Conservation (phyloP, 106 monocot species). For the Chionographis japonica region DNA sequence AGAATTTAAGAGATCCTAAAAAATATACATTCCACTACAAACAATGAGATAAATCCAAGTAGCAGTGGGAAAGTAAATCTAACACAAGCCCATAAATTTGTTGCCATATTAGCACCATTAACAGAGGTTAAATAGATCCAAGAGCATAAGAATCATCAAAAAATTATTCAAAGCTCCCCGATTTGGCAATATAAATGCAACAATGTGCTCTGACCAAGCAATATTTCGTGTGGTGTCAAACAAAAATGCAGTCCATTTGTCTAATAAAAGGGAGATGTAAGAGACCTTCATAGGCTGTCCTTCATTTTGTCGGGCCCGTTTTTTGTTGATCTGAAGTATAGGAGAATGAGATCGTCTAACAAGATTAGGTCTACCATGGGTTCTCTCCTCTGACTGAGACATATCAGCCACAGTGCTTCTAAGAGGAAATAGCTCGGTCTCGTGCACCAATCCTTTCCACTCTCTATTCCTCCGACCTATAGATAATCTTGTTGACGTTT, state of each 20-base stretch:
- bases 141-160: too few relatives aligned
- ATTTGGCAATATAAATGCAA: neutral
- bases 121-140: too few relatives aligned
- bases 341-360: conserved; percentile 25
- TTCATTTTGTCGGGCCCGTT: conserved; percentile 26
- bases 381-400: neutral
- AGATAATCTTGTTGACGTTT: conserved; percentile 7
- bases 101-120: too few relatives aligned
- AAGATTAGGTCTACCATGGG: neutral
- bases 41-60: too few relatives aligned
- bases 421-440: conserved; percentile 11
- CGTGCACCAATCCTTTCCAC: conserved; percentile 31
- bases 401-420: conserved; percentile 13
- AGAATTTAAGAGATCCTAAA: too few relatives aligned
- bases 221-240: too few relatives aligned
- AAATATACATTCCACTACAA: too few relatives aligned
- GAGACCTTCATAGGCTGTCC: conserved; percentile 20
- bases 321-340: conserved; percentile 15
- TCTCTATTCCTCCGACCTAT: conserved; percentile 30
- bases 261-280: neutral
- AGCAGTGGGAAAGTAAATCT: too few relatives aligned
- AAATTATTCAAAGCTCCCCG: too few relatives aligned
- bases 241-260: too few relatives aligned
- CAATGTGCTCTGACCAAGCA: neutral
- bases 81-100: too few relatives aligned